Percentiles rank a stretch among this genome's conserved stretches.
Conservation (phyloP, 306 rosid species). For the Lotus japonicus region DNA sequence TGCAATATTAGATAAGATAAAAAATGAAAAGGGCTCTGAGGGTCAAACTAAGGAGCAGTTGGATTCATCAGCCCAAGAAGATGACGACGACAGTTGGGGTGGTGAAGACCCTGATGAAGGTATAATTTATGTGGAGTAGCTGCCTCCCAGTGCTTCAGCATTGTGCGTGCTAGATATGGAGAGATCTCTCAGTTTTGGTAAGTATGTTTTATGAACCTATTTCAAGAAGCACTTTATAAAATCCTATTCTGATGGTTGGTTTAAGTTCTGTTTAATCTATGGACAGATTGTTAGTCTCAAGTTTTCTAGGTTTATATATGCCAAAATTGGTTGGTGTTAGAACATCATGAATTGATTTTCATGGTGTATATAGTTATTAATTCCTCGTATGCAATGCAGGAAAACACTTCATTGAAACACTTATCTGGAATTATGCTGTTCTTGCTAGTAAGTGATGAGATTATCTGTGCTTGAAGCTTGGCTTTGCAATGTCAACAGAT, state of each 20-base stretch:
- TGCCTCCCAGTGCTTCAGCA: slow-evolving; percentile 16
- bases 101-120: slow-evolving; percentile 68
- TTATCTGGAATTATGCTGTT: neutral
- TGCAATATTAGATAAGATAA: slow-evolving; percentile 76
- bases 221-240: slow-evolving; percentile 1
- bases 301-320: neutral
- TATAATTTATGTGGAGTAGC: slow-evolving; percentile 67
- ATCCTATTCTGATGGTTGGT: neutral
- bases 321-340: neutral
- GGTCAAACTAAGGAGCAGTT: slow-evolving; percentile 26
- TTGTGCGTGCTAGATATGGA: slow-evolving; percentile 14
- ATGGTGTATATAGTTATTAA: neutral
- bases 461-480: slow-evolving; percentile 3
- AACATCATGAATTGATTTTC: neutral
- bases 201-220: slow-evolving; percentile 37
- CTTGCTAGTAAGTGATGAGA: neutral
- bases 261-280: neutral
- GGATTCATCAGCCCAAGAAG: slow-evolving; percentile 32
- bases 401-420: slow-evolving; percentile 6
- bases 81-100: slow-evolving; percentile 49
- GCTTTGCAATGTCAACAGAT: neutral
- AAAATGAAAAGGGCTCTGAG: slow-evolving; percentile 42
- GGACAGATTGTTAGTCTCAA: slow-evolving; percentile 1
- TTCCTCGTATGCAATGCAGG: slow-evolving; percentile 21
- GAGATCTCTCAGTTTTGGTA: slow-evolving; percentile 16